phyloP scores from a whole-genome alignment of 352 stramenopile genomes.

The Bremia lactucae region DNA sequence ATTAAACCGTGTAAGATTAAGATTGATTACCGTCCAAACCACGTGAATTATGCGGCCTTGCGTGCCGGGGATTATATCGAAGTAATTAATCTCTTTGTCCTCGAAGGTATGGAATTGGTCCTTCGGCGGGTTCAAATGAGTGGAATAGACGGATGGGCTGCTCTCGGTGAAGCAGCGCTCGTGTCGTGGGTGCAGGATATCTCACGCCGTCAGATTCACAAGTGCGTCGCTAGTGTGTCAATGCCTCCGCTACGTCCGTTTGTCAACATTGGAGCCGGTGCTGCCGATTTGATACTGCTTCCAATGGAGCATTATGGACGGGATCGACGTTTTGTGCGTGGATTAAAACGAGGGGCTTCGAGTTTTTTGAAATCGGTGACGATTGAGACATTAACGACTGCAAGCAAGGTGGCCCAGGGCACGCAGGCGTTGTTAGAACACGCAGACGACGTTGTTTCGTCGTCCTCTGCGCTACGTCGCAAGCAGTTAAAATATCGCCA shows the following conservation, averaged over 20 bases:
- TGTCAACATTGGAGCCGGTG: conserved; percentile 78
- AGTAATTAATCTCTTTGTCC: conserved; percentile 84
- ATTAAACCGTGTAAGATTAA: conserved; percentile 86
- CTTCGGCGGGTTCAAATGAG: conserved; percentile 78
- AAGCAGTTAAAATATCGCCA: conserved; percentile 75
- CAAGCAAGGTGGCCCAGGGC: conserved; percentile 70
- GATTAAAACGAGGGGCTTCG: conserved; percentile 76
- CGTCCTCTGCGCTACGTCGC: conserved; percentile 42
- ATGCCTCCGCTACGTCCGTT: conserved; percentile 79
- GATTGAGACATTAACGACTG: conserved; percentile 81
- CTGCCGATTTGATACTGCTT: conserved; percentile 77
- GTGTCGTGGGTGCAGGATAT: conserved; percentile 85
- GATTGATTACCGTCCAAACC: conserved; percentile 83
- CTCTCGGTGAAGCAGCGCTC: conserved; percentile 61
- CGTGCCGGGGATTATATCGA: conserved; percentile 79
- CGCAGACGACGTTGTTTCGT: conserved; percentile 74
- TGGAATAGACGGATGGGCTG: conserved; percentile 65
- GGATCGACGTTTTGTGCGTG: conserved; percentile 71
- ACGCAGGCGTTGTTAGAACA: conserved; percentile 76
- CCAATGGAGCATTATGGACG: conserved; percentile 81
- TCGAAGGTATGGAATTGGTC: conserved; percentile 83
- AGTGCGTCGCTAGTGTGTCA: conserved; percentile 81
- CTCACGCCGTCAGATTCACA: conserved; percentile 81
- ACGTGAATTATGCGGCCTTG: conserved; percentile 76
- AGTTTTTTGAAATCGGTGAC: conserved; percentile 84